phyloP scores from a whole-genome alignment of 1,139 yeast species.

The Nematodospora anomalae region DNA sequence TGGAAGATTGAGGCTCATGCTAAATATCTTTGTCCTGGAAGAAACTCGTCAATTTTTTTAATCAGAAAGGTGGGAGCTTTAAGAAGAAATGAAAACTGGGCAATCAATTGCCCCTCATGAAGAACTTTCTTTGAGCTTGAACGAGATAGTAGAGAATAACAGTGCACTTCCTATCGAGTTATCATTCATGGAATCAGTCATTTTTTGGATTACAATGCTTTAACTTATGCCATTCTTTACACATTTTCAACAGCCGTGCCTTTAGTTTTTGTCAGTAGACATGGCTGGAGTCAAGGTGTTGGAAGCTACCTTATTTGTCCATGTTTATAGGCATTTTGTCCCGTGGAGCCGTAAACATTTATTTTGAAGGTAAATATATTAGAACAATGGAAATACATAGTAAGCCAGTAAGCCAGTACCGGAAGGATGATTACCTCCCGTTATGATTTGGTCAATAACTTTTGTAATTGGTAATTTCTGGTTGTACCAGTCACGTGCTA shows the following conservation, averaged over 20 bases:
- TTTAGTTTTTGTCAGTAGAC: slow-evolving; percentile 62
- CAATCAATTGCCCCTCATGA: slow-evolving; percentile 84
- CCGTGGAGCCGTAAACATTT: slow-evolving; percentile 49
- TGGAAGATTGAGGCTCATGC: slow-evolving; percentile 33
- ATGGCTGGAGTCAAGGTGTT: slow-evolving; percentile 53
- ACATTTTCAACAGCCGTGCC: slow-evolving; percentile 80
- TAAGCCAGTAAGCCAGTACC: slow-evolving; percentile 69
- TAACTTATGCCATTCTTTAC: slow-evolving; percentile 81
- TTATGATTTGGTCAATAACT: slow-evolving; percentile 65
- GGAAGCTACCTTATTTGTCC: slow-evolving; percentile 65
- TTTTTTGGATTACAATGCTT: slow-evolving; percentile 72
- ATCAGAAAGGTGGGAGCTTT: slow-evolving; percentile 59
- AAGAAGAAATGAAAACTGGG: slow-evolving; percentile 69
- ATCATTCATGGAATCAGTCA: slow-evolving; percentile 72
- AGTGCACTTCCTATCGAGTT: slow-evolving; percentile 67
- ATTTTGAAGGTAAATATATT: slow-evolving; percentile 27
- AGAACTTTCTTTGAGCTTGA: slow-evolving; percentile 58
- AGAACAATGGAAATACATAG: slow-evolving; percentile 36
- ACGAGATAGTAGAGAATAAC: slow-evolving; percentile 68
- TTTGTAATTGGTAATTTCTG: slow-evolving; percentile 81
- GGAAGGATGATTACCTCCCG: slow-evolving; percentile 74
- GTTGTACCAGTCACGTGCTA: slow-evolving; percentile 85
- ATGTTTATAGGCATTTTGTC: slow-evolving; percentile 60
- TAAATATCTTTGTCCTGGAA: slow-evolving; percentile 33
- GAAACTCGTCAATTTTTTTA: slow-evolving; percentile 57